Percentiles rank a stretch among this genome's conserved stretches.
Conservation (phyloP, 192 early-diverging fungal species). For the Coemansia sp. region DNA sequence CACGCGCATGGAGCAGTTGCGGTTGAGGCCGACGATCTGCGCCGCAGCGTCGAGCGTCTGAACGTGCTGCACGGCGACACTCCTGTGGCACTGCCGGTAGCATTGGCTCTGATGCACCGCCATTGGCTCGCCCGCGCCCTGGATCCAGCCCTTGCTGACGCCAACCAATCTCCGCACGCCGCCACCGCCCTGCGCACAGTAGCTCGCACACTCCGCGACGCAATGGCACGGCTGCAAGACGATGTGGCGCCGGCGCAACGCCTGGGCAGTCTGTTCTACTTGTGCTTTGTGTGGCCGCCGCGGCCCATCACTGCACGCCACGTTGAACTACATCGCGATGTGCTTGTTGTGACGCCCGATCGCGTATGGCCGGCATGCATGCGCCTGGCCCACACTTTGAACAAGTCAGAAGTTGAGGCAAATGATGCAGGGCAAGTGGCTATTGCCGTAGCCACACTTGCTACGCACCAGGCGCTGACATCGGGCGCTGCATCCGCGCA, state of each 20-base stretch:
- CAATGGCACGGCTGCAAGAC: slow-evolving; percentile 9
- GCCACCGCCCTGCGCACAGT: slow-evolving; percentile 23
- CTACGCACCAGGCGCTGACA: slow-evolving; percentile 34
- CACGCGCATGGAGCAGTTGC: slow-evolving; percentile 12
- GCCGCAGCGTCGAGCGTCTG: slow-evolving; percentile 39
- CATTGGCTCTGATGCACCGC: slow-evolving; percentile 36
- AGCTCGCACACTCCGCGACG: slow-evolving; percentile 14
- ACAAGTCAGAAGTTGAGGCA: slow-evolving; percentile 6
- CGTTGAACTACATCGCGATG: slow-evolving; percentile 23
- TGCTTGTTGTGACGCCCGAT: slow-evolving; percentile 39
- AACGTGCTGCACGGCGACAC: slow-evolving; percentile 16
- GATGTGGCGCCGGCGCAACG: slow-evolving; percentile 10
- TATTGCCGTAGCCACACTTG: slow-evolving; percentile 24
- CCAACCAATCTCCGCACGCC: slow-evolving; percentile 24
- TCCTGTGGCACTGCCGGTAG: slow-evolving; percentile 19
- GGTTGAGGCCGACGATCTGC: slow-evolving; percentile 30
- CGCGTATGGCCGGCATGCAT: slow-evolving; percentile 35
- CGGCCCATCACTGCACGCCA: slow-evolving; percentile 27
- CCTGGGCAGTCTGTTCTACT: slow-evolving; percentile 30
- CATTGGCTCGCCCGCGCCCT: slow-evolving; percentile 28
- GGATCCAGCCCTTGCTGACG: slow-evolving; percentile 28
- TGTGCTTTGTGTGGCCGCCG: slow-evolving; percentile 49
- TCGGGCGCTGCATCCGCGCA: slow-evolving; percentile 10
- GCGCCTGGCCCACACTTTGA: slow-evolving; percentile 11
- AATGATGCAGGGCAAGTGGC: slow-evolving; percentile 8